phyloP scores from a whole-genome alignment of 2,329 filamentous ascomycete genomes.

The Nemania diffusa region DNA sequence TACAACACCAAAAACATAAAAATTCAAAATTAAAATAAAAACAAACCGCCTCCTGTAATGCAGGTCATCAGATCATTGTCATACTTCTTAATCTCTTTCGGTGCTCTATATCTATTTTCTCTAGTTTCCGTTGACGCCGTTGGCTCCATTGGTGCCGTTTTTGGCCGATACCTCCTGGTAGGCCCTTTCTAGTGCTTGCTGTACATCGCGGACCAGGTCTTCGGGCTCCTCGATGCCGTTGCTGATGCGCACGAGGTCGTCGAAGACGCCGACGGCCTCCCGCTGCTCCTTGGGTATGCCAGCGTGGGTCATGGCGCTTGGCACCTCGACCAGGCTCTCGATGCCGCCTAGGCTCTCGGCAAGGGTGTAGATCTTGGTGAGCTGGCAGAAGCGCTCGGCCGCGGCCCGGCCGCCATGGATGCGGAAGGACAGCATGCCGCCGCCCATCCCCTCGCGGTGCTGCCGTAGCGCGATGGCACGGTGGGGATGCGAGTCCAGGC shows the following conservation, averaged over 20 bases:
- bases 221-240: constrained; percentile 92
- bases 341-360: constrained; percentile 94
- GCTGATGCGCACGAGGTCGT: constrained; percentile 92
- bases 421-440: constrained; percentile 97
- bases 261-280: constrained; percentile 92
- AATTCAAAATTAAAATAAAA: neutral
- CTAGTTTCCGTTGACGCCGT: constrained; percentile 39
- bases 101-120: constrained; percentile 19
- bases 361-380: constrained; percentile 88
- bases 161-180: constrained; percentile 52
- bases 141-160: constrained; percentile 34
- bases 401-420: constrained; percentile 86
- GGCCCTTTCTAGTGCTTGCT: constrained; percentile 83
- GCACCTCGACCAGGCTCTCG: constrained; percentile 91
- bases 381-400: constrained; percentile 91
- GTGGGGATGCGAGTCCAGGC: constrained; percentile 87
- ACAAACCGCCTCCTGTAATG: constrained; percentile 3
- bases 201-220: constrained; percentile 83
- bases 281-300: constrained; percentile 91
- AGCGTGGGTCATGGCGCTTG: constrained; percentile 95
- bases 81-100: constrained; percentile 1
- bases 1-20: constrained; percentile 2
- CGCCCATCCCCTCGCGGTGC: constrained; percentile 93
- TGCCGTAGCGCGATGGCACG: constrained; percentile 86
- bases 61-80: constrained; percentile 14